phyloP scores from a whole-genome alignment of 2,329 filamentous ascomycete species.

The Ceratocystis colombiana region DNA sequence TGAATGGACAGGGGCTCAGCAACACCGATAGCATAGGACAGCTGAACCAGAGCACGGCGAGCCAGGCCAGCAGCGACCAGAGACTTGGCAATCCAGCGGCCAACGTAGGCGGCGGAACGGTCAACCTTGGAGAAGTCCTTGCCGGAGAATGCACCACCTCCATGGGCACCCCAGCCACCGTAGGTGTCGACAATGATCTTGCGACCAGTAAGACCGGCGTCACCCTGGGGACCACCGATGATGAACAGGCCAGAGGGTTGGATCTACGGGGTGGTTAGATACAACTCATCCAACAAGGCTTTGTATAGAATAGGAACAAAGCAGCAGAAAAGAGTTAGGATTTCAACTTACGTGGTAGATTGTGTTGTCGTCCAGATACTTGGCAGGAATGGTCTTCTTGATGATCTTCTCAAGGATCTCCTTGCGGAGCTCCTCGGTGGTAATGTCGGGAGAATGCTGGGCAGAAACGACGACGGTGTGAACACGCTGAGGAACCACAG shows the following conservation, averaged over 20 bases:
- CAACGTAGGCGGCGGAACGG: conserved; percentile 93
- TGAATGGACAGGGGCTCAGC: conserved; percentile 96
- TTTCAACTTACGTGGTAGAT: conserved; percentile 73
- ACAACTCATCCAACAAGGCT: conserved; percentile 4
- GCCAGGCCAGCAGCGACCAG: conserved; percentile 80
- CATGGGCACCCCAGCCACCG: conserved; percentile 98
- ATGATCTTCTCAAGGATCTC: conserved; percentile 97
- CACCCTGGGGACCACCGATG: conserved; percentile 98
- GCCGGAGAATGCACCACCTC: conserved; percentile 99
- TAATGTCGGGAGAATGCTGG: conserved; percentile 81
- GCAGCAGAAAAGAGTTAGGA: neutral
- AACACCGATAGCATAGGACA: conserved; percentile 98
- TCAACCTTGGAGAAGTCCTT: conserved; percentile 99
- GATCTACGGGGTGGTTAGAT: conserved; percentile 42
- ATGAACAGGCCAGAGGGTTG: conserved; percentile 98
- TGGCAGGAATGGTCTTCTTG: conserved; percentile 81
- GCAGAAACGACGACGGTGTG: conserved; percentile 96
- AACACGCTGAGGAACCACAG: conserved; percentile 81
- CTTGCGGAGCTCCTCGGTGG: conserved; percentile 84
- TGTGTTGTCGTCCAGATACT: conserved; percentile 87
- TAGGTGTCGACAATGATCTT: conserved; percentile 99
- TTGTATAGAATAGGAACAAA: neutral
- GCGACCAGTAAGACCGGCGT: conserved; percentile 93
- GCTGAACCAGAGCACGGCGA: conserved; percentile 88
- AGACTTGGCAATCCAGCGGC: conserved; percentile 98